A percentile compares a stretch with the other conserved stretches of the same genome.
Evolutionary conservation across 2,329 filamentous ascomycete genomes (phyloP).

Genomic region (Ascochyta fabae): DNA sequence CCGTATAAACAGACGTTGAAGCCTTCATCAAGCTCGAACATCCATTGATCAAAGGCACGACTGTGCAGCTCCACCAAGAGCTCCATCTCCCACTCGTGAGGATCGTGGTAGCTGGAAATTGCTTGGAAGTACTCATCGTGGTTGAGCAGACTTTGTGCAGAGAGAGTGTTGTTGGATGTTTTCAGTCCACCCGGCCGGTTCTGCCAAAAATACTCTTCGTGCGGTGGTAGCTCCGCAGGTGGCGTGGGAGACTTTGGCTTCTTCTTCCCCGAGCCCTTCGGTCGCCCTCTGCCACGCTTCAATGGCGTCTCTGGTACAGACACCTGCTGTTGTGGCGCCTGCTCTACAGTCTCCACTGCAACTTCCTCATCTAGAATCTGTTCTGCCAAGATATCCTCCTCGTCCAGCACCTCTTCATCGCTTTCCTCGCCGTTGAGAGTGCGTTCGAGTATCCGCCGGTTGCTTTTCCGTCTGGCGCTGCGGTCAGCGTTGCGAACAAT

Average conservation of each 20-base stretch:
- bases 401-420: slow-evolving; percentile 71
- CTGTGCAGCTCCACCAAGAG: slow-evolving; percentile 78
- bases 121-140: slow-evolving; percentile 90
- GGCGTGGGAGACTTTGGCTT: slow-evolving; percentile 76
- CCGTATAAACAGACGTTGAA: slow-evolving; percentile 93
- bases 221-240: slow-evolving; percentile 79
- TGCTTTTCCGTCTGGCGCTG: slow-evolving; percentile 86
- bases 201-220: slow-evolving; percentile 93
- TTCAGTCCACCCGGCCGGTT: slow-evolving; percentile 81
- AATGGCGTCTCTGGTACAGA: slow-evolving; percentile 61
- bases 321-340: slow-evolving; percentile 33
- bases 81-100: slow-evolving; percentile 72
- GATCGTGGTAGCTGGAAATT: slow-evolving; percentile 68
- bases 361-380: slow-evolving; percentile 70
- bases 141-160: slow-evolving; percentile 76
- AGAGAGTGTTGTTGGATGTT: slow-evolving; percentile 85
- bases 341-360: slow-evolving; percentile 34
- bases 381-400: slow-evolving; percentile 70
- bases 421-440: slow-evolving; percentile 68
- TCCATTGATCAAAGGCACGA: slow-evolving; percentile 88
- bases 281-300: slow-evolving; percentile 57
- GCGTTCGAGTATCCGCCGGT: slow-evolving; percentile 75
- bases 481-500: slow-evolving; percentile 76
- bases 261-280: slow-evolving; percentile 37
- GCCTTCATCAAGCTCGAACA: slow-evolving; percentile 83